These are phyloP conservation scores for Fusarium mundagurra DNA, from an alignment of 2,329 filamentous ascomycete genomes.

Conservation along the genomic window DNA sequence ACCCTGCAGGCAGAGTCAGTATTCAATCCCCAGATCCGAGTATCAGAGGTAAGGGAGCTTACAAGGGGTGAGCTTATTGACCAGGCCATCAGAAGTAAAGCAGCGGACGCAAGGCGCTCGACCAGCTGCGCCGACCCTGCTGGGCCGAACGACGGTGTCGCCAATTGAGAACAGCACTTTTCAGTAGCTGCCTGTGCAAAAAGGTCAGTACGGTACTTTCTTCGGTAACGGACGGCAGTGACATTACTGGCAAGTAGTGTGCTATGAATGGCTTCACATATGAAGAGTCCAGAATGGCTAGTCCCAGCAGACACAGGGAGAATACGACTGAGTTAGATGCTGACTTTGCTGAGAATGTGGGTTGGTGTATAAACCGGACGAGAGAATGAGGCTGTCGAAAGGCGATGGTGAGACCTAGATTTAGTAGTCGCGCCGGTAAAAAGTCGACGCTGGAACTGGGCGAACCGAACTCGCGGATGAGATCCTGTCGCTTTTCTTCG, in stretches of 20 bases:
- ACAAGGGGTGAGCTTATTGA: neutral
- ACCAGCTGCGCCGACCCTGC: neutral
- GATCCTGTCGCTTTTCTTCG: neutral
- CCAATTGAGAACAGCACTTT: constrained; percentile 1
- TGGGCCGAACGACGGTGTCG: neutral
- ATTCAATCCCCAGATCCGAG: fast-evolving
- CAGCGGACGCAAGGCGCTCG: neutral
- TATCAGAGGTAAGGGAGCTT: fast-evolving
- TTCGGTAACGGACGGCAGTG: neutral
- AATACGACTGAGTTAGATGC: neutral
- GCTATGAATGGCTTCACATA: neutral
- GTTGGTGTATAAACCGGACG: constrained; percentile 3
- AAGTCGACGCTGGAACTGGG: neutral
- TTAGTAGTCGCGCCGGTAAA: neutral
- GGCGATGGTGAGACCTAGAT: constrained; percentile 4
- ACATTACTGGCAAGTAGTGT: neutral
- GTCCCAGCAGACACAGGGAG: neutral
- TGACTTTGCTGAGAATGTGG: constrained; percentile 1
- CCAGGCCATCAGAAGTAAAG: constrained; percentile 2
- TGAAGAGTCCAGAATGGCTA: neutral
- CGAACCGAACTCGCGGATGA: neutral
- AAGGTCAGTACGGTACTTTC: neutral
- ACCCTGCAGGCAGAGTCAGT: neutral
- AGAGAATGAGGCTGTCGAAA: constrained; percentile 4
- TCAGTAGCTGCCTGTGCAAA: neutral